Conservation (phyloP, 2,329 filamentous ascomycete genomes). For the Botrytis cinerea region DNA sequence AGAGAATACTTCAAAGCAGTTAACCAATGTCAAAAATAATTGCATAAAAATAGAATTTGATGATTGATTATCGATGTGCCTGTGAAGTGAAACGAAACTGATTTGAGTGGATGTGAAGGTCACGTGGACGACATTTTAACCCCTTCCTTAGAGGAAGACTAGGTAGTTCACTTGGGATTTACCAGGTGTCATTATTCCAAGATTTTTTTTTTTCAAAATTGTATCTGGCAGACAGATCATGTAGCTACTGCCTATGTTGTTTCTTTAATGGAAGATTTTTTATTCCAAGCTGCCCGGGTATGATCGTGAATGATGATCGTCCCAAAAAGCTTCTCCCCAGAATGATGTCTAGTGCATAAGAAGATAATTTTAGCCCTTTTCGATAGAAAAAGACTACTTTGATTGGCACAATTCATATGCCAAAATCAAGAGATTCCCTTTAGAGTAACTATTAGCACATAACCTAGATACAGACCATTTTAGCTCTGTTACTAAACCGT, state of each 20-base stretch:
- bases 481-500: neutral
- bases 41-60: neutral
- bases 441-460: neutral
- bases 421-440: too few relatives aligned
- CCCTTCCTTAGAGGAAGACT: neutral
- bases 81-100: neutral
- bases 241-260: fast-evolving
- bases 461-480: neutral
- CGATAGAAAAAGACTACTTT: neutral
- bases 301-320: neutral
- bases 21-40: fast-evolving
- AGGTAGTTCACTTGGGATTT: neutral
- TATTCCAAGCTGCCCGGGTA: neutral
- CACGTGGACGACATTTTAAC: neutral
- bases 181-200: neutral
- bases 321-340: neutral
- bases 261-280: neutral
- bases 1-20: neutral
- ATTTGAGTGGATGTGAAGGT: neutral
- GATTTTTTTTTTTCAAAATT: too few relatives aligned
- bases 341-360: neutral
- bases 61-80: neutral
- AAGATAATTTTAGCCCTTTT: neutral
- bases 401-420: neutral
- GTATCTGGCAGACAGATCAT: neutral